Percentiles rank a stretch among this genome's conserved stretches.
Conservation (phyloP, 1,284 basidiomycete species). For the Leccinum insigne region DNA sequence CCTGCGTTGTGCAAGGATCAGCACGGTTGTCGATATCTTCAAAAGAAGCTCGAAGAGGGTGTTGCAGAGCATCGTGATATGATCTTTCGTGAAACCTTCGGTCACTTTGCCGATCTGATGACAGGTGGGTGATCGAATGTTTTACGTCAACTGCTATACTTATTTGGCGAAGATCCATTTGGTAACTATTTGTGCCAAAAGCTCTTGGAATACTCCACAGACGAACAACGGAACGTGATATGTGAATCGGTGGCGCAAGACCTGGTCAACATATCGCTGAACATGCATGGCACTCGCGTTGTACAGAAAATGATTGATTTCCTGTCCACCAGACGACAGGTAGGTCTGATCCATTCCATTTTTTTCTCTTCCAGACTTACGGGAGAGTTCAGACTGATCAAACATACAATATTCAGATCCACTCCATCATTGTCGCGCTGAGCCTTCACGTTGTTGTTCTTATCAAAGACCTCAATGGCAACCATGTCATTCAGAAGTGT, state of each 20-base stretch:
- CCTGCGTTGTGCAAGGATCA: conserved; percentile 96
- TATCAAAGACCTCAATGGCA: conserved; percentile 99
- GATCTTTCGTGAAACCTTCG: conserved; percentile 99
- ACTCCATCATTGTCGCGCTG: conserved; percentile 95
- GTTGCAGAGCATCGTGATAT: conserved; percentile 95
- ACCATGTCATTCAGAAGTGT: conserved; percentile 99
- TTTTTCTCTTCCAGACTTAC: conserved; percentile 44
- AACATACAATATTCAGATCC: conserved; percentile 88
- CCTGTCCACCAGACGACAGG: conserved; percentile 93
- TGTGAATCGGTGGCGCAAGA: conserved; percentile 98
- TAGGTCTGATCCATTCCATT: conserved; percentile 43
- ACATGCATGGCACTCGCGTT: conserved; percentile 99
- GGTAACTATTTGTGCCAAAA: conserved; percentile 99
- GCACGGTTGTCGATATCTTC: conserved; percentile 97
- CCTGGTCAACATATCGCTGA: conserved; percentile 96
- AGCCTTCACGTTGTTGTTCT: conserved; percentile 98
- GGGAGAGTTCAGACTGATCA: conserved; percentile 65
- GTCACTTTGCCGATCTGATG: conserved; percentile 98
- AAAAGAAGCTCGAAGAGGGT: conserved; percentile 99
- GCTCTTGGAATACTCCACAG: conserved; percentile 95
- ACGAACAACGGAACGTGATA: conserved; percentile 96
- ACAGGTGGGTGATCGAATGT: conserved; percentile 57
- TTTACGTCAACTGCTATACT: conserved; percentile 7
- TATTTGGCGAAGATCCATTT: conserved; percentile 79
- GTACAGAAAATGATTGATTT: conserved; percentile 99